These are phyloP conservation scores for Phytophthora crassamura DNA, from an alignment of 352 stramenopile species.

Conservation along the genomic window DNA sequence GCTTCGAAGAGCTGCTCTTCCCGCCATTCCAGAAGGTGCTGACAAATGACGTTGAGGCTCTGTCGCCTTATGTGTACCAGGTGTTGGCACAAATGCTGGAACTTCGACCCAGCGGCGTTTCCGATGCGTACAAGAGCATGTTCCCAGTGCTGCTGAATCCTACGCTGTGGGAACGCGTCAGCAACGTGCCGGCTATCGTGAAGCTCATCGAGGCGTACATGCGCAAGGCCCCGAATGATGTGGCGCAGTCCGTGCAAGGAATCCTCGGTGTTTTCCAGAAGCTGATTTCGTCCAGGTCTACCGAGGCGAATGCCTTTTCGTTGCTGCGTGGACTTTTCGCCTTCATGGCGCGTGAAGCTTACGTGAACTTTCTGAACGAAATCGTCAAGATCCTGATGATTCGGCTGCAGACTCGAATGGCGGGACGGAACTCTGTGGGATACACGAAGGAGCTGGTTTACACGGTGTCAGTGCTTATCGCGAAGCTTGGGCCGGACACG, in stretches of 20 bases:
- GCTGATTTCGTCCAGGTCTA: slow-evolving; percentile 94
- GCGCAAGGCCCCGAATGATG: slow-evolving; percentile 89
- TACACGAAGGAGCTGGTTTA: slow-evolving; percentile 93
- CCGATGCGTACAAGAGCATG: slow-evolving; percentile 94
- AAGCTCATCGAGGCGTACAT: slow-evolving; percentile 98
- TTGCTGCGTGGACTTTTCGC: slow-evolving; percentile 92
- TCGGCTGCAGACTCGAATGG: slow-evolving; percentile 92
- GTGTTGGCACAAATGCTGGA: slow-evolving; percentile 98
- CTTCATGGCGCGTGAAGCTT: slow-evolving; percentile 81
- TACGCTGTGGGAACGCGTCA: slow-evolving; percentile 95
- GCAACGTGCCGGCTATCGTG: slow-evolving; percentile 97
- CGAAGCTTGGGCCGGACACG: slow-evolving; percentile 83
- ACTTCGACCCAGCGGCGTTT: slow-evolving; percentile 89
- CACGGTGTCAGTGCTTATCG: slow-evolving; percentile 88
- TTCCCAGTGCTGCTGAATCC: slow-evolving; percentile 95
- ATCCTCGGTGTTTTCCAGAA: slow-evolving; percentile 99
- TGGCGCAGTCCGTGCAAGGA: slow-evolving; percentile 82
- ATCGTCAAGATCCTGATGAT: slow-evolving; percentile 97
- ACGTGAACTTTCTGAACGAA: slow-evolving; percentile 86
- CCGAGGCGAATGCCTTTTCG: slow-evolving; percentile 94
- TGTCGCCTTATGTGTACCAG: slow-evolving; percentile 99
- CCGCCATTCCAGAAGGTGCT: slow-evolving; percentile 97
- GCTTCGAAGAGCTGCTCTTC: slow-evolving; percentile 97
- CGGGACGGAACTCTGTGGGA: slow-evolving; percentile 79
- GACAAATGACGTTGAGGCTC: slow-evolving; percentile 94